A percentile compares a stretch with the other conserved stretches of the same genome.
phyloP scores from a whole-genome alignment of 306 rosid genomes.

The Corylus americana region DNA sequence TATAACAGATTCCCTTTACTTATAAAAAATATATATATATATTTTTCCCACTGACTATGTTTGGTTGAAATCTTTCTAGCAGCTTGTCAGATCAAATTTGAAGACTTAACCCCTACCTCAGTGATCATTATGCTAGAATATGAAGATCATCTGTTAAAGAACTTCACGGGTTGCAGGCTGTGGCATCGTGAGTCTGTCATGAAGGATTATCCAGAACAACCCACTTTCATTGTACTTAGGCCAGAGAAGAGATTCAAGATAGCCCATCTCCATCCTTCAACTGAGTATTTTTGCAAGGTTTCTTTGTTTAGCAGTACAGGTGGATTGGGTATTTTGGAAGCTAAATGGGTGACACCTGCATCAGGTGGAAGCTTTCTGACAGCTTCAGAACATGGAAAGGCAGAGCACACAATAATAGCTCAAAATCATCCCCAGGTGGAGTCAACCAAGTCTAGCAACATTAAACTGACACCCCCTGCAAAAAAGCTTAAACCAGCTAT shows the following conservation, averaged over 20 bases:
- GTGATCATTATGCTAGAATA: conserved; percentile 68
- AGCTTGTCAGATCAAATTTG: conserved; percentile 68
- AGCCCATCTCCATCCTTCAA: conserved; percentile 65
- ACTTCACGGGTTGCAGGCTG: conserved; percentile 76
- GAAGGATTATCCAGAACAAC: conserved; percentile 72
- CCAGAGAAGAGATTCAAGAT: conserved; percentile 74
- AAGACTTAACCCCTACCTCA: conserved; percentile 73
- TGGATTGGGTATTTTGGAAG: conserved; percentile 73
- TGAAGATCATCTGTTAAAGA: conserved; percentile 51
- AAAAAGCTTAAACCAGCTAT: conserved; percentile 29
- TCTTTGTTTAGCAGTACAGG: conserved; percentile 73
- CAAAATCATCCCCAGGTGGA: conserved; percentile 48
- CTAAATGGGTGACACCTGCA: conserved; percentile 74
- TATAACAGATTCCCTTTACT: no score
- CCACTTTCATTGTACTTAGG: conserved; percentile 74
- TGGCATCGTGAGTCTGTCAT: conserved; percentile 61
- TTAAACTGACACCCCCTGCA: conserved; percentile 32
- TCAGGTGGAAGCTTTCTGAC: conserved; percentile 25
- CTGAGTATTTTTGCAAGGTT: conserved; percentile 84
- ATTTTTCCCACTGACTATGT: background rate
- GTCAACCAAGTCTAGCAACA: conserved; percentile 51
- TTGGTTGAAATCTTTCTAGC: conserved; percentile 30
- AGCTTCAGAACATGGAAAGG: conserved; percentile 24
- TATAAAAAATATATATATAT: no score
- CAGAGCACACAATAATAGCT: conserved; percentile 27